A percentile compares a stretch with the other conserved stretches of the same genome.
Conservation (phyloP, 768 basidiomycete species). For the Boletus tomentosulus region DNA sequence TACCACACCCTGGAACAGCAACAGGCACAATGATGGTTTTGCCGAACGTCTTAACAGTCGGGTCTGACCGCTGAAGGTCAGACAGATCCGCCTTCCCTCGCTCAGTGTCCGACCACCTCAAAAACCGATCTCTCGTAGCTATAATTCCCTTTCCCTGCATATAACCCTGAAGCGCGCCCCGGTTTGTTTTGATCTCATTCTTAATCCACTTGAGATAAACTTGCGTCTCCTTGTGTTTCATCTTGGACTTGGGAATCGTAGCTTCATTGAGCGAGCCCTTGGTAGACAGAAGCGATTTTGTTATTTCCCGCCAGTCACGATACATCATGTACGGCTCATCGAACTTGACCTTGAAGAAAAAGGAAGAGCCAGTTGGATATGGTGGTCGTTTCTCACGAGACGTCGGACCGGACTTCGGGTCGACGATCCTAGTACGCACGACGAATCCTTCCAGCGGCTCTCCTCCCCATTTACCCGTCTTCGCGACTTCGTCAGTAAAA, state of each 20-base stretch:
- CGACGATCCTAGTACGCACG: slow-evolving; percentile 67
- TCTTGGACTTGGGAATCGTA: slow-evolving; percentile 57
- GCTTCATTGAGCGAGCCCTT: slow-evolving; percentile 30
- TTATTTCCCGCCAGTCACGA: slow-evolving; percentile 94
- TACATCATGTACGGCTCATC: slow-evolving; percentile 99
- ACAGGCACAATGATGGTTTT: slow-evolving; percentile 87
- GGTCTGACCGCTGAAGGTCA: slow-evolving; percentile 20
- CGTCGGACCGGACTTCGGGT: slow-evolving; percentile 33
- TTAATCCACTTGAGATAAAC: slow-evolving; percentile 83
- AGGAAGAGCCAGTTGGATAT: slow-evolving; percentile 74
- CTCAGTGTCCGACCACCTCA: slow-evolving; percentile 57
- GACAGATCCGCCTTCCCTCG: slow-evolving; percentile 39
- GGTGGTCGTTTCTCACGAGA: slow-evolving; percentile 45
- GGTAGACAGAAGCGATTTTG: slow-evolving; percentile 61
- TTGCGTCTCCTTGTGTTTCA: slow-evolving; percentile 73
- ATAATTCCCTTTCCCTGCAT: slow-evolving; percentile 81
- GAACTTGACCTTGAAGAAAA: slow-evolving; percentile 99
- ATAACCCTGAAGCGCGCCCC: slow-evolving; percentile 56
- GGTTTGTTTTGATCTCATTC: slow-evolving; percentile 63
- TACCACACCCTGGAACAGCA: slow-evolving; percentile 91
- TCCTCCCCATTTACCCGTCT: slow-evolving; percentile 74
- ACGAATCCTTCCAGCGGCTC: slow-evolving; percentile 93
- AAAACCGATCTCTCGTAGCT: slow-evolving; percentile 70
- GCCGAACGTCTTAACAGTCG: slow-evolving; percentile 34
- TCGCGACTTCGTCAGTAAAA: slow-evolving; percentile 67